Conservation (phyloP, 2,329 filamentous ascomycete genomes). For the Colletotrichum truncatum region DNA sequence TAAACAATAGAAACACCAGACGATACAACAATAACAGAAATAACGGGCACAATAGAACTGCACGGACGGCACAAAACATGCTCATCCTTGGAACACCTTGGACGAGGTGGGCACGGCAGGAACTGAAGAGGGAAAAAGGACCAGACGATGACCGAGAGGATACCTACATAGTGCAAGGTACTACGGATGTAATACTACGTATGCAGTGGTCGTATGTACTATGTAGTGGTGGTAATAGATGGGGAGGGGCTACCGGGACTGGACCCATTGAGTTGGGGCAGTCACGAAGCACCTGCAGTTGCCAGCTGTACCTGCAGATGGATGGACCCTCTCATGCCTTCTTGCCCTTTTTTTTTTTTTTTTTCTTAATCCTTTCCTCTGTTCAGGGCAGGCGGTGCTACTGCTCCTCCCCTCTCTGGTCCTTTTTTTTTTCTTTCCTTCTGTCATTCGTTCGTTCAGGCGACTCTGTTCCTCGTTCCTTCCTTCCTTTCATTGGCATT, state of each 20-base stretch:
- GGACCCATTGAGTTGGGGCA: neutral
- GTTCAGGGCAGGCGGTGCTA: too few relatives aligned
- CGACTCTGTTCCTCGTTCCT: too few relatives aligned
- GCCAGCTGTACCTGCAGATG: neutral
- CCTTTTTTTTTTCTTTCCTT: neutral
- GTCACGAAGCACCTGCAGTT: neutral
- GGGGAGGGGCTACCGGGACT: neutral
- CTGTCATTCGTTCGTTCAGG: too few relatives aligned
- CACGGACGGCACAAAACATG: constrained; percentile 6
- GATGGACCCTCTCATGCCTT: too few relatives aligned
- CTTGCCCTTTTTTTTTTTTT: neutral
- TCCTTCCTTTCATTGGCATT: too few relatives aligned
- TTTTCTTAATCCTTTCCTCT: neutral
- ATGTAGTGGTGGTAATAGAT: neutral
- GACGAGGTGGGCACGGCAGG: neutral
- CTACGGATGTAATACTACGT: too few relatives aligned
- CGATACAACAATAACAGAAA: constrained; percentile 16
- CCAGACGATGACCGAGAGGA: constrained; percentile 15
- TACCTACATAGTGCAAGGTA: too few relatives aligned
- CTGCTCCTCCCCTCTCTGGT: neutral
- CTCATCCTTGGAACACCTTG: neutral
- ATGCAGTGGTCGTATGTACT: too few relatives aligned
- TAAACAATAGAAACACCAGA: constrained; percentile 14
- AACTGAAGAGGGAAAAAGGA: neutral
- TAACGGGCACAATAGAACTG: constrained; percentile 1